Base-by-base conservation (phyloP, 305 asterid species). In the Fraxinus dipetala region DNA sequence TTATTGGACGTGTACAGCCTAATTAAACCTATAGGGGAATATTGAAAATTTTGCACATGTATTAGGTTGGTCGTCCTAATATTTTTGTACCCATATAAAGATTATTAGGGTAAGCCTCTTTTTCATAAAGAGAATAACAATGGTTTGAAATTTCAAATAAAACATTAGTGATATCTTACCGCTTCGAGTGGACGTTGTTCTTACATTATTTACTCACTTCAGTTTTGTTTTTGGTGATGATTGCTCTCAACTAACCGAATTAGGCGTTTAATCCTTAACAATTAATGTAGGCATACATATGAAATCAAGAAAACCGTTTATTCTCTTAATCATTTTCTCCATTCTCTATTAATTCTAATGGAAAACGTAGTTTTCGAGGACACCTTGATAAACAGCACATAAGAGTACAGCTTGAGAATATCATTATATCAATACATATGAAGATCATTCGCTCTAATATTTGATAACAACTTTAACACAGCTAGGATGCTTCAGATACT, bases 401-500 rank as follows among this genome's bases (percentile, higher is more conserved):
- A 13, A 5, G 28, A 14, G 10, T 30, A 69, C 40, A 28, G 20
- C 18, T 28, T 14, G 24, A 30, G 30, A 28, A 69, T 16, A 16
- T 3, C 20, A 69, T 11, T 13, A 69, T 6, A 67, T 69, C 75
- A 69, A 63, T 63, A 63, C 13, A 63, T 10, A 2, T 13, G 34
- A 63, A 65, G 72, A 65, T 26, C 72, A 77, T 61, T 76, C 4
- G 16, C 74, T 69, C 82, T 84, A 91, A 73, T 90, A 89, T 74
- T 90, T 94, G 89, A 92, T 89, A 40, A 90, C 88, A 83, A 94
- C 92, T 86, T 94, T 94, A 13, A 91, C 85, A 84, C 93, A 79
- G 67, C 85, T 80, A 14, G 96, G 95, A 14, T 85, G 85, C 87
- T 92, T 88, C 88, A 90, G 84, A 79, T 87, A 85, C 85, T 89